Base-by-base conservation (phyloP, 345 rosid species). In the Eutrema yunnanense region DNA sequence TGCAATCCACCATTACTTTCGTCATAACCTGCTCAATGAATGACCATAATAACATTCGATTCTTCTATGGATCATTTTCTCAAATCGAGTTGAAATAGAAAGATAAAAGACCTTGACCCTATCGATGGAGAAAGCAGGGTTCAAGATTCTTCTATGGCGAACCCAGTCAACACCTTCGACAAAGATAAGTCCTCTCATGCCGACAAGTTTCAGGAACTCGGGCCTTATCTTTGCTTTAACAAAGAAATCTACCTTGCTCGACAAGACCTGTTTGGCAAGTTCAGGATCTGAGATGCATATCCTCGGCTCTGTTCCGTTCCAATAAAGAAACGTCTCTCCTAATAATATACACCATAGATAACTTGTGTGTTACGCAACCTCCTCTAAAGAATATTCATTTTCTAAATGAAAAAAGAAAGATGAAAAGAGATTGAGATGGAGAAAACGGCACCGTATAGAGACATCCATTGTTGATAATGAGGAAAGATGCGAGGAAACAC, bases 121-220 rank as follows among this genome's bases (percentile, higher is more conserved):
- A 49, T 85, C 85, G 9, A 70, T 41, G 40, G 83, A 65, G 78
- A 84, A 87, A 3, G 81, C 88, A 59, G 89, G 84, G 16, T 74
- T 82, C 9, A 80, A 67, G 16, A 81, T 82, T 40, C 69, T 51
- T 78, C 86, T 60, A 30, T 71, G 88, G 26, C 74, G 77, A 38
- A 56, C 63, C 88, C 88, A 82, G 29, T 80, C 79, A 9, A 14
- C 13, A 55, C 84, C 90, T 6, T 82, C 67, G 3, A 59, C 29
- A 2, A 84, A 48, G 54, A 60, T n/a, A 51, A 79, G 65, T 34
- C 87, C 87, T 11, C 75, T 74, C 9, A 6, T 4, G 34, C 90
- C 88, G 26, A 69, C 11, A 19, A 84, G 55, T 65, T 32, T 53
- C 62, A 52, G 33, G 7, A 58, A 0, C 1, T 48, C 27, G 6